These are phyloP conservation scores for Pestalotiopsis sp. DNA, from an alignment of 2,329 filamentous ascomycete genomes.

Conservation along the genomic window DNA sequence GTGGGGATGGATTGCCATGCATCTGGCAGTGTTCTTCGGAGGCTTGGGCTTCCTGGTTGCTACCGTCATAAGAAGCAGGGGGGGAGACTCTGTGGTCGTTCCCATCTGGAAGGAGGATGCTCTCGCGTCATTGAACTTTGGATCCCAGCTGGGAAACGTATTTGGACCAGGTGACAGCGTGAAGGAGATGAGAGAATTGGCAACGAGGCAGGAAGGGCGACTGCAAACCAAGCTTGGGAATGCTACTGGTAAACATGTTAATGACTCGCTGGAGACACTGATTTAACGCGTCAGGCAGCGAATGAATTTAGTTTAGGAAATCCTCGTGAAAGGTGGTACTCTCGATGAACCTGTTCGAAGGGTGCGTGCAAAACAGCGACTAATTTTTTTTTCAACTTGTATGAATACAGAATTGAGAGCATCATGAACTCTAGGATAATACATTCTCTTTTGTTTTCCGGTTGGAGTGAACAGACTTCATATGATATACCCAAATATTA, in stretches of 20 bases:
- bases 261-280: neutral
- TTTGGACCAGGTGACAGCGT: neutral
- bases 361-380: no score
- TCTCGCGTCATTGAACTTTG: neutral
- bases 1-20: neutral
- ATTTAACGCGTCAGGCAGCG: neutral
- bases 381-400: no score
- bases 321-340: no score
- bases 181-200: neutral
- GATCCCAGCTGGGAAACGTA: neutral
- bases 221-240: neutral
- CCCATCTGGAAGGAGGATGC: neutral
- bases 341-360: no score
- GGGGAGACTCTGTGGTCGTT: neutral
- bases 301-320: no score
- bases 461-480: no score
- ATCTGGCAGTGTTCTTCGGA: neutral
- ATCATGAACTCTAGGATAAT: no score
- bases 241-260: fast-evolving
- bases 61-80: neutral
- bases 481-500: no score
- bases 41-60: neutral
- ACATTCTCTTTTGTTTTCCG: no score
- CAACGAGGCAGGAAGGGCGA: neutral
- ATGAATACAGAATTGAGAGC: no score